Conservation (phyloP, 441 rosid genomes). For the Populus hybrid region DNA sequence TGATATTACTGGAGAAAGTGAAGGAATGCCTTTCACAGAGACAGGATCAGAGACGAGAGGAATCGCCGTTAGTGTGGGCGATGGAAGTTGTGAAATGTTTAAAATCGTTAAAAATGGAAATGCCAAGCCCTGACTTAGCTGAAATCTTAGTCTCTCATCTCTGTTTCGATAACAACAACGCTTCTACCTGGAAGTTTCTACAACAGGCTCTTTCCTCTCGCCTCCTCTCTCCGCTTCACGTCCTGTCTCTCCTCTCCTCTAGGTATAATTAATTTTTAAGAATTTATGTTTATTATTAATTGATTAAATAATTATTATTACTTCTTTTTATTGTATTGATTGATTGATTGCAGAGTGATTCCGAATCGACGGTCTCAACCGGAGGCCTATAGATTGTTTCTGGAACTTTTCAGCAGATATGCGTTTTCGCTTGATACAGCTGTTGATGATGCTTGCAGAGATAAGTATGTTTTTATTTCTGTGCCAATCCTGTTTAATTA, state of each 20-base stretch:
- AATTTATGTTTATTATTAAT: background rate
- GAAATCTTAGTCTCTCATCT: constrained; percentile 38
- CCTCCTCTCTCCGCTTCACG: constrained; percentile 47
- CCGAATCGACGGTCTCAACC: constrained; percentile 55
- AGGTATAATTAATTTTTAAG: constrained; percentile 13
- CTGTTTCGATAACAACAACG: constrained; percentile 42
- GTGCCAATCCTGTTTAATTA: background rate
- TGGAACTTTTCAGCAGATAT: constrained; percentile 46
- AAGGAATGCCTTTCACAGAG: constrained; percentile 9
- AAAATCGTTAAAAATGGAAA: constrained; percentile 11
- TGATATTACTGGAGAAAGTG: background rate
- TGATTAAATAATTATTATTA: too few species aligned
- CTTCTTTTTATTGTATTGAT: background rate
- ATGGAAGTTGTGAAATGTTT: constrained; percentile 40
- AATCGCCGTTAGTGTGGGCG: constrained; percentile 33
- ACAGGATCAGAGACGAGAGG: constrained; percentile 20
- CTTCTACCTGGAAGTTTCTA: constrained; percentile 60
- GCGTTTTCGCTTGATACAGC: constrained; percentile 33
- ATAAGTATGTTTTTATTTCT: constrained; percentile 20
- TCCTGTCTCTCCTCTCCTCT: constrained; percentile 54
- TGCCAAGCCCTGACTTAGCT: constrained; percentile 44
- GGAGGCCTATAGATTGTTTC: constrained; percentile 54
- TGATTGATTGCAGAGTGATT: constrained; percentile 34
- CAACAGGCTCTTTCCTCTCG: constrained; percentile 45
- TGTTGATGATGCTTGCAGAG: constrained; percentile 27